Base-by-base conservation (phyloP, 176 grass and related monocot species). In the Carex cristatella region DNA sequence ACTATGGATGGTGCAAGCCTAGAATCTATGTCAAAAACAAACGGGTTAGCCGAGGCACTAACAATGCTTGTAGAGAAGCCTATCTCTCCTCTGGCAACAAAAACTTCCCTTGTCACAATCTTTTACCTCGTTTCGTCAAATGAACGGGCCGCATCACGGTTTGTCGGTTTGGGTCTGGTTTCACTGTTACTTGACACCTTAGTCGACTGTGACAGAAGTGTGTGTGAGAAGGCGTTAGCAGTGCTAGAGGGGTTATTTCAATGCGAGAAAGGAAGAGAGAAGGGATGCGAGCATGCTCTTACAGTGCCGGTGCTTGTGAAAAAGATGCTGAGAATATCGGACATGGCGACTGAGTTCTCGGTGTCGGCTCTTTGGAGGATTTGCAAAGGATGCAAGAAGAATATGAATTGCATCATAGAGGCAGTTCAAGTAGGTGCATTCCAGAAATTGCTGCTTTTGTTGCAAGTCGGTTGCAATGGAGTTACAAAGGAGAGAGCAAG, bases 291-390 rank as follows among this genome's bases (percentile, higher is more conserved):
- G 5, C 92, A 97, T 81, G 90, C 92, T 16, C 81, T 94, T 3
- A 51, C 57, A 37, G 92, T 97, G 64, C 94, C 94, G 0, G 90
- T 97, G 37, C 86, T 97, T 4, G 94, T 97, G 64, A 97, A 97
- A 88, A 97, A 97, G 88, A 92, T 97, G 90, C 86, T 97, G 59
- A 89, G 92, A 2, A 86, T 94, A 31, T 97, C 94, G 15, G 94
- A 97, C 80, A 92, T 92, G 90, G 94, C 90, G 23, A 97, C 94
- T 2, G 92, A 97, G 57, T 97, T 97, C 89, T 92, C 94, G 3
- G 94, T 97, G 7, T 94, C 94, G 11, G 90, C 92, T 19, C 92
- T 97, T 48, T 97, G 92, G 94, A 93, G 91, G 81, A 89, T 97
- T 82, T 97, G 94, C 92, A 87, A 85, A 71, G 72, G 31, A 4